These are phyloP conservation scores for Cercospora sesami DNA, from an alignment of 2,329 filamentous ascomycete genomes.

Conservation along the genomic window DNA sequence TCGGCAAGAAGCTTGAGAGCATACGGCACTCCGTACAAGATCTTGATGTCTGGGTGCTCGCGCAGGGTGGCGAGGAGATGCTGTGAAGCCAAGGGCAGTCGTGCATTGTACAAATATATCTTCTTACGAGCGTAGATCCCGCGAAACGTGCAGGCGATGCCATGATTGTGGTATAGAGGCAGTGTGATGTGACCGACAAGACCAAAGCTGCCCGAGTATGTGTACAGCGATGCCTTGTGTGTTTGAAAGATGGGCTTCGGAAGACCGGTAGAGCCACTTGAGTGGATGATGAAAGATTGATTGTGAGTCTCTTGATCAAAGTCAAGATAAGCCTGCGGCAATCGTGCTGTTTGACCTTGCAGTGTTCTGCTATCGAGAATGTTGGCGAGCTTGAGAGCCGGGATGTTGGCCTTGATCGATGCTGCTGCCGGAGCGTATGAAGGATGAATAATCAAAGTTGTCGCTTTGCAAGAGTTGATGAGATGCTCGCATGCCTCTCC, in stretches of 20 bases:
- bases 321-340: slow-evolving; percentile 29
- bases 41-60: slow-evolving; percentile 50
- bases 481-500: slow-evolving; percentile 53
- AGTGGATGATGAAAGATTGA: slow-evolving; percentile 48
- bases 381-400: slow-evolving; percentile 37
- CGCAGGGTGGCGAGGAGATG: slow-evolving; percentile 35
- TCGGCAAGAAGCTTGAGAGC: slow-evolving; percentile 64
- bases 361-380: slow-evolving; percentile 19
- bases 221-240: slow-evolving; percentile 53
- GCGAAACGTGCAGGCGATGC: slow-evolving; percentile 56
- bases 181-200: slow-evolving; percentile 56
- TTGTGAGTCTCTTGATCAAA: slow-evolving; percentile 33
- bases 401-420: slow-evolving; percentile 28
- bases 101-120: slow-evolving; percentile 57
- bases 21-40: slow-evolving; percentile 59
- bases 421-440: slow-evolving; percentile 30
- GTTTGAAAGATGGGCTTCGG: slow-evolving; percentile 64
- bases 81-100: slow-evolving; percentile 54
- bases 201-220: slow-evolving; percentile 49
- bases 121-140: slow-evolving; percentile 54
- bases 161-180: slow-evolving; percentile 62
- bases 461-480: slow-evolving; percentile 43
- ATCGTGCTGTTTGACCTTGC: background rate
- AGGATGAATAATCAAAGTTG: slow-evolving; percentile 26
- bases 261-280: slow-evolving; percentile 58